These are phyloP conservation scores for Primulina huaijiensis DNA, from an alignment of 257 asterid species.

Conservation along the genomic window DNA sequence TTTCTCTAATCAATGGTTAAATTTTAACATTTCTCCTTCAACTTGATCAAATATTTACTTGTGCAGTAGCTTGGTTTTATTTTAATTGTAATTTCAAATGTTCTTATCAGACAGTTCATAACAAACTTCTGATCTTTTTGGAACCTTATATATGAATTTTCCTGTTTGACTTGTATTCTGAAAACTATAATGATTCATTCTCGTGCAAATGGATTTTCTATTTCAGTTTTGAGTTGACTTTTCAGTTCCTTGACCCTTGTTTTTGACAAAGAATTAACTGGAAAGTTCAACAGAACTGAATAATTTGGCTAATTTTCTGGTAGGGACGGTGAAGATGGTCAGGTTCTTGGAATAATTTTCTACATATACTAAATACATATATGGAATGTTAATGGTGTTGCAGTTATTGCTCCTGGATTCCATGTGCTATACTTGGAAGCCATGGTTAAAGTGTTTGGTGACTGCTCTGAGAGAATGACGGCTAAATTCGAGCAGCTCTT, in stretches of 20 bases:
- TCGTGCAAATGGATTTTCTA: neutral
- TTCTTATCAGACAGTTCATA: neutral
- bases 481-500: conserved; percentile 67
- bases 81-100: neutral
- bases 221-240: neutral
- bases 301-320: neutral
- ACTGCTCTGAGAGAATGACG: conserved; percentile 74
- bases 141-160: neutral
- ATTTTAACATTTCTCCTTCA: neutral
- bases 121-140: neutral
- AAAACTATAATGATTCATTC: neutral
- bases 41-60: neutral
- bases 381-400: conserved; percentile 7
- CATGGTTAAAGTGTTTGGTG: conserved; percentile 77
- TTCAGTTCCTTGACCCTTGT: neutral
- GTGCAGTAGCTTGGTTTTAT: neutral
- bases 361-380: too few species aligned
- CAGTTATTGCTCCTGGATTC: conserved; percentile 96
- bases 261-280: neutral
- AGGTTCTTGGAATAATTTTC: neutral
- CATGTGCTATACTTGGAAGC: conserved; percentile 92
- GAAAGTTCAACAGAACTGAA: neutral
- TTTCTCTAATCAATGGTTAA: neutral
- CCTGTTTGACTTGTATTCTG: neutral
- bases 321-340: neutral